Evolutionary conservation across 495 filamentous ascomycete species (phyloP).

Genomic region (Bombardia bombarda): DNA sequence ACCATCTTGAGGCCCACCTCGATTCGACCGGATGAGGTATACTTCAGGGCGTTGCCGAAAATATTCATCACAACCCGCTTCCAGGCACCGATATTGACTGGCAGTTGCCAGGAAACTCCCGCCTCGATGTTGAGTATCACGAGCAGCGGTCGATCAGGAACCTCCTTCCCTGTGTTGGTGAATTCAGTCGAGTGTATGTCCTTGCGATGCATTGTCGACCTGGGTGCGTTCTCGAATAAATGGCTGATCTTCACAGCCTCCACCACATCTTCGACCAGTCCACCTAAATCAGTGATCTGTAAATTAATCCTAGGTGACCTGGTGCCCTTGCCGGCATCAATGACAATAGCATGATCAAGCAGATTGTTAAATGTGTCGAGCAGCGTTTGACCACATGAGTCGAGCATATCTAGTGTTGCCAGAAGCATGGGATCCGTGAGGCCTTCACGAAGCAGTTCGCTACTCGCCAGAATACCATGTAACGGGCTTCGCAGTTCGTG

Average conservation of each 20-base stretch:
- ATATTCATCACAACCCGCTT: constrained; percentile 71
- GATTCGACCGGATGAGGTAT: constrained; percentile 60
- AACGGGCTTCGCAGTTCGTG: constrained; percentile 75
- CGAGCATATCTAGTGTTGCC: constrained; percentile 64
- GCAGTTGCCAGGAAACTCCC: constrained; percentile 24
- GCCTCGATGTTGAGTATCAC: constrained; percentile 29
- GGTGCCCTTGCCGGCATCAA: constrained; percentile 45
- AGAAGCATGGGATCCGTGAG: constrained; percentile 42
- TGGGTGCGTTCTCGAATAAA: constrained; percentile 20
- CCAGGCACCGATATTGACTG: constrained; percentile 34
- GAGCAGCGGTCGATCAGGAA: constrained; percentile 11
- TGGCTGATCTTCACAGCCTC: constrained; percentile 35
- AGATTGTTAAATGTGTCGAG: constrained; percentile 55
- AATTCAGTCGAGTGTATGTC: not conserved
- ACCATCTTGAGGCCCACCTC: constrained; percentile 46
- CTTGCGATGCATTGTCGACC: constrained; percentile 11
- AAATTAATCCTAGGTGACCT: constrained; percentile 48
- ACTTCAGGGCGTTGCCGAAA: constrained; percentile 78
- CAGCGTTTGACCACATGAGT: constrained; percentile 65
- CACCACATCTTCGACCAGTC: constrained; percentile 33
- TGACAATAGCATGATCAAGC: constrained; percentile 45
- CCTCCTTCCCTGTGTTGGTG: not conserved
- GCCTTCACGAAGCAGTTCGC: constrained; percentile 58
- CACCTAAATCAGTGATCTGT: constrained; percentile 22
- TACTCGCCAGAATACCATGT: constrained; percentile 65